phyloP scores from a whole-genome alignment of 2,329 filamentous ascomycete species.

The Diaporthe longicolla region DNA sequence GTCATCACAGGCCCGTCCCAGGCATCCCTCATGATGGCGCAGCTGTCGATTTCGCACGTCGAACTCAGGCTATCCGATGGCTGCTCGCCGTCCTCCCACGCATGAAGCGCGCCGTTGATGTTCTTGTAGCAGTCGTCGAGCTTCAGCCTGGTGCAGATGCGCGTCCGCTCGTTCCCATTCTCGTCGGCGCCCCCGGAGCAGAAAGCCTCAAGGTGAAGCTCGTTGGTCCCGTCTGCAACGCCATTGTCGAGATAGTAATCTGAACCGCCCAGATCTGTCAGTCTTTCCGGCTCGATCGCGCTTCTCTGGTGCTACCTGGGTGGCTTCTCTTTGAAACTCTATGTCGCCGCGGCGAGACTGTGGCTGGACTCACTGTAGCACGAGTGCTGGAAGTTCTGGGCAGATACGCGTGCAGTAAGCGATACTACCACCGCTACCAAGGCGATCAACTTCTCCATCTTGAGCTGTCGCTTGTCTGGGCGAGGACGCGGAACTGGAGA shows the following conservation, averaged over 20 bases:
- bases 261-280: neutral
- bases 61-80: neutral
- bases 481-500: too few relatives aligned
- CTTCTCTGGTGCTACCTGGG: too few relatives aligned
- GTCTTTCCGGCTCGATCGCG: neutral
- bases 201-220: slow-evolving; percentile 39
- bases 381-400: slow-evolving; percentile 8
- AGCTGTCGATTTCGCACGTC: slow-evolving; percentile 38
- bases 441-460: neutral
- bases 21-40: slow-evolving; percentile 31
- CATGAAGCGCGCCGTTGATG: slow-evolving; percentile 32
- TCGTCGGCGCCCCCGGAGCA: slow-evolving; percentile 28
- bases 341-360: neutral
- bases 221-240: slow-evolving; percentile 34
- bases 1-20: slow-evolving; percentile 40
- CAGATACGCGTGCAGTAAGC: neutral
- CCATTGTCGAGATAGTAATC: slow-evolving; percentile 42
- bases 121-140: slow-evolving; percentile 40
- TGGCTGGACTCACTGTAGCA: slow-evolving; percentile 16
- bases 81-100: slow-evolving; percentile 7
- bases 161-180: neutral
- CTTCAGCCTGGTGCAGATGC: slow-evolving; percentile 25
- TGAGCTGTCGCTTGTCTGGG: neutral
- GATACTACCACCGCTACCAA: neutral
- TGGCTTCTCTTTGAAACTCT: neutral